Conservation (phyloP, 352 stramenopile species). For the Phytophthora meadii region DNA sequence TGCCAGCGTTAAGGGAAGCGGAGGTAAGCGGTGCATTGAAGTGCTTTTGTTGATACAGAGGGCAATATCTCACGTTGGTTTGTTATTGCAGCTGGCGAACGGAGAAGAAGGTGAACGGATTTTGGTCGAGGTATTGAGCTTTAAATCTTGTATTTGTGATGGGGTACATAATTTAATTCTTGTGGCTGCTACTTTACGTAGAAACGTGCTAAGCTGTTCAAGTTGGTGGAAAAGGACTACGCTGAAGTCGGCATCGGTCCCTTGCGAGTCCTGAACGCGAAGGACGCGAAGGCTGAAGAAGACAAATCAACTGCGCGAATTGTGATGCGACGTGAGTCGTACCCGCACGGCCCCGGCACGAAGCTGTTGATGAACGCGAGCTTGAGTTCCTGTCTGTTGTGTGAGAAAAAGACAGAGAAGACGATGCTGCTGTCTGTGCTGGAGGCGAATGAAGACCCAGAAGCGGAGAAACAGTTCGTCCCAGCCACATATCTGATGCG, state of each 20-base stretch:
- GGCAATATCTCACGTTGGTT: conserved; percentile 4
- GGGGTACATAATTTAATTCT: neutral
- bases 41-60: neutral
- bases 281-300: conserved; percentile 45
- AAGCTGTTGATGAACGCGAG: conserved; percentile 82
- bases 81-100: conserved; percentile 55
- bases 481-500: conserved; percentile 79
- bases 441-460: conserved; percentile 47
- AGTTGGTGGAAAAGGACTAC: conserved; percentile 79
- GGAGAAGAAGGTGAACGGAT: conserved; percentile 78
- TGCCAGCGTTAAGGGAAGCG: conserved; percentile 67
- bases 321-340: conserved; percentile 85
- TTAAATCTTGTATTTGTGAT: neutral
- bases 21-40: conserved; percentile 48
- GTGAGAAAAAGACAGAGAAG: conserved; percentile 81
- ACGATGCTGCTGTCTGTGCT: conserved; percentile 73
- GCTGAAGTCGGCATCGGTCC: conserved; percentile 79
- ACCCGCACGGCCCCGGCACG: conserved; percentile 70
- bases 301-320: conserved; percentile 61
- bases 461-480: conserved; percentile 56
- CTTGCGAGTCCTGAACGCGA: conserved; percentile 65
- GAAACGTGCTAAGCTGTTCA: conserved; percentile 86
- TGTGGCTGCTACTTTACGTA: conserved; percentile 23
- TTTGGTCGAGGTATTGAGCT: conserved; percentile 59
- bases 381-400: conserved; percentile 66